These are phyloP conservation scores for Fusarium pseudocircinatum DNA, from an alignment of 2,329 filamentous ascomycete genomes.

Conservation along the genomic window DNA sequence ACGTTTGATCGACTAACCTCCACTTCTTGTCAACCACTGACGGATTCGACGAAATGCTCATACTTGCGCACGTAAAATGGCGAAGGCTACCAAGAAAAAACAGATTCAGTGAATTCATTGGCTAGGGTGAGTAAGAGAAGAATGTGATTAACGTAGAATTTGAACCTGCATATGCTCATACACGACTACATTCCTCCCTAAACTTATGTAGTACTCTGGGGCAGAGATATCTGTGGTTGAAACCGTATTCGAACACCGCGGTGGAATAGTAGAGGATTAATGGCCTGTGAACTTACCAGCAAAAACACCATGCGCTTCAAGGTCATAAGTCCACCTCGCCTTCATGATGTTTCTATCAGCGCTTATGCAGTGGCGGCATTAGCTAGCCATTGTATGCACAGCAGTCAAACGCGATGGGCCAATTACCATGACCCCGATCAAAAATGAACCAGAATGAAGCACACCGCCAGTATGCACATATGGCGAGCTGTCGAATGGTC, in stretches of 20 bases:
- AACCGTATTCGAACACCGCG: not conserved
- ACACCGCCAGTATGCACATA: not conserved
- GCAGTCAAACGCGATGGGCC: not conserved
- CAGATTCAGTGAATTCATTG: rapidly evolving
- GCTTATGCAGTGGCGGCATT: not conserved
- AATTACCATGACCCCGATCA: not conserved
- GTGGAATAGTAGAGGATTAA: not conserved
- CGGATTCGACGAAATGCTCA: not conserved
- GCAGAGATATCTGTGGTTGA: not conserved
- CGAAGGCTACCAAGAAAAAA: not conserved
- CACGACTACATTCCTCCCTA: not conserved
- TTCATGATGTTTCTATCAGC: not conserved
- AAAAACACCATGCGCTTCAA: not conserved
- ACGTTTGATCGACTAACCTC: not conserved
- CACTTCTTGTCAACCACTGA: not conserved
- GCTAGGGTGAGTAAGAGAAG: too few relatives aligned
- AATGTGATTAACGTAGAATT: rapidly evolving
- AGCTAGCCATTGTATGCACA: not conserved
- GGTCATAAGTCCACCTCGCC: not conserved
- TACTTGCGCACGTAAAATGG: not conserved
- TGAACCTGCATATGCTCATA: not conserved
- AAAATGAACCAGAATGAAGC: not conserved
- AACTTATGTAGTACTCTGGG: not conserved
- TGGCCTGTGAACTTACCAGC: rapidly evolving
- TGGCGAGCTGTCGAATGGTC: not conserved